Evolutionary conservation across 2,329 filamentous ascomycete genomes (phyloP), one percentile per base, ranked within the genome.

Genomic region (Cryphonectria carpinicola): DNA sequence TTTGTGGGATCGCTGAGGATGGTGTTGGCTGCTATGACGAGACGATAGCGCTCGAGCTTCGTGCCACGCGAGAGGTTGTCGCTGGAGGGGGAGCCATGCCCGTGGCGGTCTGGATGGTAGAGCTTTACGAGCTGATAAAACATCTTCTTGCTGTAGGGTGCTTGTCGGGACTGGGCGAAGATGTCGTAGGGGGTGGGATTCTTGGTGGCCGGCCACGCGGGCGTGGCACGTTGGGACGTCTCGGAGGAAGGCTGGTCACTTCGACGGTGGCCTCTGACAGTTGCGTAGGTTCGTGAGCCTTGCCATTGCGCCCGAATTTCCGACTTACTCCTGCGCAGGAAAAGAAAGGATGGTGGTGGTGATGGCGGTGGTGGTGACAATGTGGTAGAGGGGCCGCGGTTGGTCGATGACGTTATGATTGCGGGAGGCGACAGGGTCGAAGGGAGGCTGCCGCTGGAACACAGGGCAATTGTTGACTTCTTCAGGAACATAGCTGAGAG

Each of bases 61-160:
- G 88, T 86, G 37, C 88, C 81, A 28, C 87, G 85, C 0, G 93
- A 84, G 17, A 92, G 78, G 10, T 80, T 79, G 72, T 81, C 81
- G 74, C 80, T 79, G 37, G 81, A 73, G 74, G 80, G 79, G 32
- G 81, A 74, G 22, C 78, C 79, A 67, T 84, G 79, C 72, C 83
- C 80, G 71, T 82, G 80, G 8, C 88, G 88, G 80, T 99, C 96
- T 0, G 96, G 96, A 78, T 99, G 96, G 82, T 99, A 99, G 63
- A 97, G 85, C 83, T 98, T 99, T 70, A 97, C 96, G 67, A 99
- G 88, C 77, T 95, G 88, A 81, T 97, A 96, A 85, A 94, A 99
- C 71, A 89, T 89, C 60, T 86, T 83, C 81, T 99, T 98, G 73
- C 88, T 91, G 80, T 99, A 98, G 1, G 89, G 87, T 19, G 89